Percentiles rank a stretch among this genome's conserved stretches.
Conservation (phyloP, 2,329 filamentous ascomycete genomes). For the Orbilia oligospora region DNA sequence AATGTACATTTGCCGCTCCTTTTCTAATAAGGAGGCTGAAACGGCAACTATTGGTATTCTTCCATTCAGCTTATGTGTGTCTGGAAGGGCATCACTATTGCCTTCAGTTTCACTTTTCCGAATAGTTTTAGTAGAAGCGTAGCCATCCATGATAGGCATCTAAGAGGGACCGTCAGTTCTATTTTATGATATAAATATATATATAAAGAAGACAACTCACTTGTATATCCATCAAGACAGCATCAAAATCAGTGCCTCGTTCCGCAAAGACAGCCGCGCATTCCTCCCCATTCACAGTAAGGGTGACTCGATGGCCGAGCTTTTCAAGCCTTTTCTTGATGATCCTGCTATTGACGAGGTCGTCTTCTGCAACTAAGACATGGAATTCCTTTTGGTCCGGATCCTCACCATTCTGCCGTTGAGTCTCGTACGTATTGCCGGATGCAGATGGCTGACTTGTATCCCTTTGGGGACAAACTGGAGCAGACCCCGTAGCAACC, state of each 20-base stretch:
- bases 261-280: conserved; percentile 81
- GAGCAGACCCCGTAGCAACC: neutral
- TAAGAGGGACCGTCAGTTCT: conserved; percentile 66
- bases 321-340: conserved; percentile 84
- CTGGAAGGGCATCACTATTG: conserved; percentile 70
- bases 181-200: neutral
- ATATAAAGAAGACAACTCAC: conserved; percentile 70
- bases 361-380: conserved; percentile 87
- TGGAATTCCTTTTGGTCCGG: conserved; percentile 69
- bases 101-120: conserved; percentile 76
- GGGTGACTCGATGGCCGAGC: conserved; percentile 77
- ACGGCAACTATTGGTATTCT: conserved; percentile 87
- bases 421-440: conserved; percentile 27
- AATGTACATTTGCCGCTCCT: conserved; percentile 78
- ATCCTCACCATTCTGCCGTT: conserved; percentile 6
- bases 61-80: conserved; percentile 73
- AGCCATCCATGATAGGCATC: conserved; percentile 94
- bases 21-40: conserved; percentile 84
- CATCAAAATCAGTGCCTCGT: conserved; percentile 76
- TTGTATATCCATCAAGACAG: conserved; percentile 93
- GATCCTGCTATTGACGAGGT: conserved; percentile 87
- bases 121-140: conserved; percentile 86
- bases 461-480: neutral
- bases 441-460: conserved; percentile 11
- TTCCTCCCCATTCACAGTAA: conserved; percentile 87